Evolutionary conservation across 1,139 yeast species (phyloP).

Genomic region (Torulaspora globosa): DNA sequence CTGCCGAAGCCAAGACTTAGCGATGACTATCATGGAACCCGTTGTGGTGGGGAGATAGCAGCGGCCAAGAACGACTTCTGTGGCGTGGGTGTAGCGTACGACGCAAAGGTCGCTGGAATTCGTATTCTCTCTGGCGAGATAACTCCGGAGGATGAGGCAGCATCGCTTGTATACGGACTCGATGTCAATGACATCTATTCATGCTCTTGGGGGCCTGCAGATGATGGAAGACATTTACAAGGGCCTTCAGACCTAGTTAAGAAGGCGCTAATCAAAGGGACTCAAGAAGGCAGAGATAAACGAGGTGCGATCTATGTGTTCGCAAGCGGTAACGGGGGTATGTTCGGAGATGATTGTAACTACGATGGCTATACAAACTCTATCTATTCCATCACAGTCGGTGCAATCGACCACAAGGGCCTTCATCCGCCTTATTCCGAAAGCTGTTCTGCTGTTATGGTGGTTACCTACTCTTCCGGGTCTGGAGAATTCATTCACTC

Average conservation of each 20-base stretch:
- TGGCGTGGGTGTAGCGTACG: constrained; percentile 92
- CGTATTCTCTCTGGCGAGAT: constrained; percentile 80
- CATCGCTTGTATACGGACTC: constrained; percentile 73
- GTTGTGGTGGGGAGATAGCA: constrained; percentile 98
- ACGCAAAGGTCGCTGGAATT: constrained; percentile 82
- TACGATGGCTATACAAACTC: constrained; percentile 97
- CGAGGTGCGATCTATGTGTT: constrained; percentile 90
- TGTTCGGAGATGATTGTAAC: constrained; percentile 81
- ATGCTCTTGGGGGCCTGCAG: constrained; percentile 99
- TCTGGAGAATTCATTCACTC: constrained; percentile 88
- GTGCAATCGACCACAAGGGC: constrained; percentile 86
- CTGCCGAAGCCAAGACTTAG: constrained; percentile 73
- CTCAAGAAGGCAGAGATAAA: constrained; percentile 74
- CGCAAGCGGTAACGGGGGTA: constrained; percentile 95
- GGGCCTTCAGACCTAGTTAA: constrained; percentile 77
- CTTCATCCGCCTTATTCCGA: constrained; percentile 86
- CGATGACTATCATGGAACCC: constrained; percentile 95
- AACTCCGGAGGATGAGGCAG: constrained; percentile 85
- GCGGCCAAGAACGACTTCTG: constrained; percentile 83
- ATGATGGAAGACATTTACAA: constrained; percentile 81
- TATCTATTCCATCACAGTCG: constrained; percentile 90
- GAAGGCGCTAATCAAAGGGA: constrained; percentile 78
- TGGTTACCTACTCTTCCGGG: constrained; percentile 92
- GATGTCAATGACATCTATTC: constrained; percentile 88
- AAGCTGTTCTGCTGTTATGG: constrained; percentile 92